Base-by-base conservation (phyloP, 352 stramenopile genomes). In the Globisporangium emineosum region DNA sequence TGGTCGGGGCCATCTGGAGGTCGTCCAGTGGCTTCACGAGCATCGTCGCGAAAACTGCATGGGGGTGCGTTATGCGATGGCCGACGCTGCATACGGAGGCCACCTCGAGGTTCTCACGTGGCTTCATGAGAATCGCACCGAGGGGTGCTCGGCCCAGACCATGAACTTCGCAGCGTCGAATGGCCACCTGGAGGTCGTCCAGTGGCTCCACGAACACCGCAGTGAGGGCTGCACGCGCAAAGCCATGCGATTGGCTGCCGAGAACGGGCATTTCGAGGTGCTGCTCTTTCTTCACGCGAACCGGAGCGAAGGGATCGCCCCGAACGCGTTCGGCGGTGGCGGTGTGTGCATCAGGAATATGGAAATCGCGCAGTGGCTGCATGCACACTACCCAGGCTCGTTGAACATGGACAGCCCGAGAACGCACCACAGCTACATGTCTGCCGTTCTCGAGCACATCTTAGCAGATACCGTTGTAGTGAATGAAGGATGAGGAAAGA, bases 161-260 rank as follows among this genome's bases (percentile, higher is more conserved):
- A 65, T 65, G 59, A 49, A 65, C 49, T 17, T 35, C 23, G 59
- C 59, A 9, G 59, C 59, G 5, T 52, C 32, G 3, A 29, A 65
- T 3, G 52, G 52, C 25, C 49, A 58, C 32, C 23, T 58, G 25
- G n/a, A 52, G 1, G 33, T 65, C 33, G 59, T 65, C 2, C 5
- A 58, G 4, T 65, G 59, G 59, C 49, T 65, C 17, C 67, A 73
- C 15, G 57, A 53, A 10, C 19, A 60, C 6, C 67, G 62, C 1
- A 35, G 23, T 0, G 67, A 70, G 17, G 67, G 67, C 7, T 70
- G 63, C 25, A 37, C 32, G 0, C 10, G 10, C 32, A 8, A 37
- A 37, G 32, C 32, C 32, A 10, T 37, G 32, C 5, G 10, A 1
- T 1, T 37, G 32, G 32, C 32, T 37, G 6, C 32, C 6, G 5